These are phyloP conservation scores for Angomonas deanei DNA, from an alignment of 208 protist genomes.

Conservation along the genomic window DNA sequence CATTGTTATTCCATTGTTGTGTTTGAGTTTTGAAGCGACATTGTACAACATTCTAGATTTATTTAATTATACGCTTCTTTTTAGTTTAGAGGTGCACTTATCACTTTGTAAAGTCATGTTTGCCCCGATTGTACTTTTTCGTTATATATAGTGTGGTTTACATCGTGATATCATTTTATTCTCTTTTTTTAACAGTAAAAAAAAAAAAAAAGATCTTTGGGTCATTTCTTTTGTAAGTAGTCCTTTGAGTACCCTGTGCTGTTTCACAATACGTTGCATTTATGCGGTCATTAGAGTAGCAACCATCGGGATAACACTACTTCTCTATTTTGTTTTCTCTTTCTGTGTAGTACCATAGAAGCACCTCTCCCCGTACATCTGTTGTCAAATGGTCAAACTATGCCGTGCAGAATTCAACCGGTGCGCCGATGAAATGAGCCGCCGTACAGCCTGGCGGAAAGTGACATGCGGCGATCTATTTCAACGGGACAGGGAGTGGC, in stretches of 20 bases:
- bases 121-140: background rate
- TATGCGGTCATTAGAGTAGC: too few species aligned
- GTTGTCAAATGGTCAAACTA: background rate
- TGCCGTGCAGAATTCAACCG: background rate
- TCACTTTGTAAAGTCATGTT: background rate
- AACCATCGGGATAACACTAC: too few species aligned
- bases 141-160: background rate
- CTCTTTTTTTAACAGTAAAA: background rate
- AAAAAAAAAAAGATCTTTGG: background rate
- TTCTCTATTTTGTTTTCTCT: too few species aligned
- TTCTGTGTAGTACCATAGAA: too few species aligned
- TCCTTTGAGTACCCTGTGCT: background rate
- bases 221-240: background rate
- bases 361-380: too few species aligned
- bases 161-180: background rate
- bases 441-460: background rate
- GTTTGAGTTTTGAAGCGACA: too few species aligned
- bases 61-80: conserved; percentile 4
- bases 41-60: too few species aligned
- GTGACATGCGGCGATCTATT: background rate
- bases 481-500: background rate
- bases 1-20: background rate
- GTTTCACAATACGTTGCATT: too few species aligned
- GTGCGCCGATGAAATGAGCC: background rate
- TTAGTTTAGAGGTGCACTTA: background rate